Conservation (phyloP, 495 filamentous ascomycete genomes). For the Aspergillus asperescens region DNA sequence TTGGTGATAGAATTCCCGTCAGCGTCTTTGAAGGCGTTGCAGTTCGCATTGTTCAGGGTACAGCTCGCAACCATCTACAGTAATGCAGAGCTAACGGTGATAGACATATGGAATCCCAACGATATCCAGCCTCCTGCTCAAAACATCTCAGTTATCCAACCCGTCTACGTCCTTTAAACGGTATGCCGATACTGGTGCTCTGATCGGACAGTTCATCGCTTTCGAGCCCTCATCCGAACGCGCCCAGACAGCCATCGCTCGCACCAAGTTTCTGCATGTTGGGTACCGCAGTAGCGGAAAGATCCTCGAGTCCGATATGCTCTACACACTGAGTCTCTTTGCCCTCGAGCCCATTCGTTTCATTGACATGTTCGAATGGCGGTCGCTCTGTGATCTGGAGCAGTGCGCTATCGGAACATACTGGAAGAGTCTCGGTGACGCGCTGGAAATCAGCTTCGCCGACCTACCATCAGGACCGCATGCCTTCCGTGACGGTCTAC, state of each 20-base stretch:
- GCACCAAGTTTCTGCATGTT: constrained; percentile 62
- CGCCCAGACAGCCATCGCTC: constrained; percentile 49
- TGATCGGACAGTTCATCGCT: constrained; percentile 52
- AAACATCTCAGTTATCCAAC: constrained; percentile 53
- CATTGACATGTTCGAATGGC: constrained; percentile 54
- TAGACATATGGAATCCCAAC: constrained; percentile 64
- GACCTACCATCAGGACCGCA: constrained; percentile 27
- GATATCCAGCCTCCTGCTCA: constrained; percentile 52
- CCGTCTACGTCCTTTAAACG: constrained; percentile 49
- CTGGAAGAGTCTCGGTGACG: constrained; percentile 60
- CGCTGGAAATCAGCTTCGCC: constrained; percentile 51
- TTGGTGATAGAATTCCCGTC: constrained; percentile 51
- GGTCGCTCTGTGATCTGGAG: constrained; percentile 56
- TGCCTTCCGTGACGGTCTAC: constrained; percentile 53
- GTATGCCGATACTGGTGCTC: constrained; percentile 56
- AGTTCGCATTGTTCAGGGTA: constrained; percentile 61
- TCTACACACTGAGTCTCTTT: constrained; percentile 62
- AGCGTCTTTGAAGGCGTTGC: constrained; percentile 46
- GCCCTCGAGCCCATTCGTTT: constrained; percentile 54
- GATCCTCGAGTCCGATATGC: constrained; percentile 58
- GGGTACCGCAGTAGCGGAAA: constrained; percentile 51
- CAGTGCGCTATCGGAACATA: constrained; percentile 56
- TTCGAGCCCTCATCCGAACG: constrained; percentile 46
- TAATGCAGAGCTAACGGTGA: neutral
- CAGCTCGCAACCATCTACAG: neutral